These are phyloP conservation scores for Fusarium penzigii DNA, from an alignment of 2,329 filamentous ascomycete species.

Conservation along the genomic window DNA sequence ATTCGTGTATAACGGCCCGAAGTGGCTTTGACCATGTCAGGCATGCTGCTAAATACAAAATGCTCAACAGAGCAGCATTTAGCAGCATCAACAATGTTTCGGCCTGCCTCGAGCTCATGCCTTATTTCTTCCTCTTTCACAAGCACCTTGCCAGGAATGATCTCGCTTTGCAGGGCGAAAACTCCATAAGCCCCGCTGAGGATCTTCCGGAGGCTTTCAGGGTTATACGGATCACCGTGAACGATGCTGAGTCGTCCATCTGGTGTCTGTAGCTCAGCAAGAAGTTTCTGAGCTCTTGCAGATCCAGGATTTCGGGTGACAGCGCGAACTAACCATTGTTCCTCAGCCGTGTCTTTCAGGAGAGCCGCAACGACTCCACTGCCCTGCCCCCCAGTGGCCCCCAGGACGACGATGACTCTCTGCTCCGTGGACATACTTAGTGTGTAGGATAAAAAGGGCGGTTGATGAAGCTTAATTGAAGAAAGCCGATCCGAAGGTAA, in stretches of 20 bases:
- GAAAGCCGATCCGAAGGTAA: too few relatives aligned
- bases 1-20: slow-evolving; percentile 5
- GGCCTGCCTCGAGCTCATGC: slow-evolving; percentile 14
- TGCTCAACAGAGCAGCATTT: slow-evolving; percentile 9
- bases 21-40: slow-evolving; percentile 6
- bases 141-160: slow-evolving; percentile 4
- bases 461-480: too few relatives aligned
- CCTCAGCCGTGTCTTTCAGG: neutral
- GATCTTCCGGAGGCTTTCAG: slow-evolving; percentile 1
- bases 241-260: neutral
- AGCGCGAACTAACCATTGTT: neutral
- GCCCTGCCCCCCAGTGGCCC: too few relatives aligned
- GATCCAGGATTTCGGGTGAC: neutral
- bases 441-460: too few relatives aligned
- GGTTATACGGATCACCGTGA: slow-evolving; percentile 9
- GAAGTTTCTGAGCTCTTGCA: neutral
- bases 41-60: slow-evolving; percentile 18
- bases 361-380: slow-evolving; percentile 1
- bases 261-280: neutral
- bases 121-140: slow-evolving; percentile 10
- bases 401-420: too few relatives aligned
- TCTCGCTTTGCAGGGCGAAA: slow-evolving; percentile 11
- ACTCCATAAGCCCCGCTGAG: slow-evolving; percentile 12
- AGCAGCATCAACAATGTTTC: slow-evolving; percentile 14
- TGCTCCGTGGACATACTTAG: too few relatives aligned